Conservation (phyloP, 2,329 filamentous ascomycete species). For the Stachybotrys echinatus region DNA sequence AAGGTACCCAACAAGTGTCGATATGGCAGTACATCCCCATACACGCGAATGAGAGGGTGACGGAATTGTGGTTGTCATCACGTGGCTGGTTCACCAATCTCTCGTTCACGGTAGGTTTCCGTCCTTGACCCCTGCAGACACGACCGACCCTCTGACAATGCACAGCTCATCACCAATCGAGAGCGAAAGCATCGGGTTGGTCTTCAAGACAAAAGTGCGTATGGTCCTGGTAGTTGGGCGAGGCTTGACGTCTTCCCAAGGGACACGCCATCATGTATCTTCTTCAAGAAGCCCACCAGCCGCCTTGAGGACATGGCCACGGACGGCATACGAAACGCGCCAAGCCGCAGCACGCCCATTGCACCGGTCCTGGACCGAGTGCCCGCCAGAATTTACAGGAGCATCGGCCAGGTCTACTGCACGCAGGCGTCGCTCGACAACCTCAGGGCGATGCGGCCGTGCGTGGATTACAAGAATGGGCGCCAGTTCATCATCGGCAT, state of each 20-base stretch:
- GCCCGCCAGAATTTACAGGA: too few species aligned
- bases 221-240: not conserved
- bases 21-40: constrained; percentile 1
- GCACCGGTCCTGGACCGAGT: too few species aligned
- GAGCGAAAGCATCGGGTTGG: not conserved
- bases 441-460: not conserved
- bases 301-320: not conserved
- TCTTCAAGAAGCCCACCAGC: not conserved
- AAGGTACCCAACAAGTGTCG: too few species aligned
- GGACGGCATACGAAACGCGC: not conserved
- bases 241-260: not conserved
- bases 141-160: not conserved
- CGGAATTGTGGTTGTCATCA: not conserved
- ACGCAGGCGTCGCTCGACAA: not conserved
- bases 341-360: not conserved
- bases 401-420: not conserved
- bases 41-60: not conserved
- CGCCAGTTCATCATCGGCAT: not conserved
- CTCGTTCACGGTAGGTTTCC: too few species aligned
- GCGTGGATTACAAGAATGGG: not conserved
- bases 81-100: not conserved
- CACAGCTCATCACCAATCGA: not conserved
- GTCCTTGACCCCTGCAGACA: not conserved
- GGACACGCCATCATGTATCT: not conserved
- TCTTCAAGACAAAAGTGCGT: not conserved